Evolutionary conservation across 345 rosid species (phyloP).

Genomic region (Syzygium grande): DNA sequence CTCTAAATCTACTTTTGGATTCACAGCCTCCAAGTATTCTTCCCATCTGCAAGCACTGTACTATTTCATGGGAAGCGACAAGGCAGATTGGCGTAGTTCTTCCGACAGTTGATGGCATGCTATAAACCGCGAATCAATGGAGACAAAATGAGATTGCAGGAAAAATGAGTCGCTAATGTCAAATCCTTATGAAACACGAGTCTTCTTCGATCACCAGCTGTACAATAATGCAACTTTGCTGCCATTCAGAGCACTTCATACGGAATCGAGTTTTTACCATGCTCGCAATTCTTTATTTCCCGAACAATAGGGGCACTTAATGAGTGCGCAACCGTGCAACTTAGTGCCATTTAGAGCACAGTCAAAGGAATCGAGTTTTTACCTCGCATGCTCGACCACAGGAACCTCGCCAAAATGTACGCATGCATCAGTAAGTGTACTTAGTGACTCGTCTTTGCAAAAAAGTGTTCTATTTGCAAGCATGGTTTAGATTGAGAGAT

Average conservation of each 20-base stretch:
- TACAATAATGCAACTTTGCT: background rate
- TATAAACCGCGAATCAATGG: background rate
- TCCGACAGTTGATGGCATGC: background rate
- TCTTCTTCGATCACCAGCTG: background rate
- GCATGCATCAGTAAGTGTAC: background rate
- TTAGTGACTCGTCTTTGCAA: constrained; percentile 48
- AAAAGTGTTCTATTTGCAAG: constrained; percentile 84
- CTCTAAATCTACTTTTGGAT: background rate
- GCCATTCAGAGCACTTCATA: background rate
- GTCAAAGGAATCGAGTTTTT: background rate
- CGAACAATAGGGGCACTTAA: background rate
- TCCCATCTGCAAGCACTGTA: background rate
- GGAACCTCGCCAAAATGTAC: background rate
- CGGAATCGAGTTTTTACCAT: background rate
- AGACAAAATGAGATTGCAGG: background rate
- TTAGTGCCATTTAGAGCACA: background rate
- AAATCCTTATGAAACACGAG: background rate
- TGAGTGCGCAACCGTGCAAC: background rate
- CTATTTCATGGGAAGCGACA: background rate
- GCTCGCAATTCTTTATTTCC: background rate
- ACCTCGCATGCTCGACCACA: background rate
- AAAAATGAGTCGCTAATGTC: background rate
- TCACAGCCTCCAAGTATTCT: background rate
- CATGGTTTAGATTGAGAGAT: constrained; percentile 48
- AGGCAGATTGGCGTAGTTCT: background rate